Evolutionary conservation across 192 early-diverging fungal genomes (phyloP).

Genomic region (Thamnidium elegans): DNA sequence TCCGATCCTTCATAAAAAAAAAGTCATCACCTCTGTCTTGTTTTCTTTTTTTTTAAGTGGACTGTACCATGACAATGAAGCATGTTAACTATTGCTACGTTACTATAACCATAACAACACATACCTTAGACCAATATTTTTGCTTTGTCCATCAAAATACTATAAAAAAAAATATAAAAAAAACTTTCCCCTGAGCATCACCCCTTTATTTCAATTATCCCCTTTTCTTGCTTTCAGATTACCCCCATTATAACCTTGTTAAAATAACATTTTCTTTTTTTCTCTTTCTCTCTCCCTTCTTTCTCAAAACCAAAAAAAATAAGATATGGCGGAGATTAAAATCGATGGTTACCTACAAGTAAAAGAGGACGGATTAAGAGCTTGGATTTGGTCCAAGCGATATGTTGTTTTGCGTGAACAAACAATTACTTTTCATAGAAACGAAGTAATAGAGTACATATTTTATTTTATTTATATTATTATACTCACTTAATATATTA

Average conservation of each 20-base stretch:
- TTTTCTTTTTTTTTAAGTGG: too few relatives aligned
- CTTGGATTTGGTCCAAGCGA: constrained; percentile 95
- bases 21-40: too few relatives aligned
- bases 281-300: constrained; percentile 10
- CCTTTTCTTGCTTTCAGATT: neutral
- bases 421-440: constrained; percentile 90
- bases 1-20: too few relatives aligned
- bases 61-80: too few relatives aligned
- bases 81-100: too few relatives aligned
- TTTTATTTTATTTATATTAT: constrained; percentile 29
- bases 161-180: too few relatives aligned
- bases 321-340: constrained; percentile 45
- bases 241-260: neutral
- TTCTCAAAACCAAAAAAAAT: neutral
- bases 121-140: too few relatives aligned
- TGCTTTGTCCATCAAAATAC: too few relatives aligned
- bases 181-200: too few relatives aligned
- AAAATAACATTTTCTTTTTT: constrained; percentile 9
- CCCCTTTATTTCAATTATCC: too few relatives aligned
- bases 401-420: constrained; percentile 86
- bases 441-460: constrained; percentile 64
- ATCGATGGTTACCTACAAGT: constrained; percentile 83
- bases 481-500: constrained; percentile 37
- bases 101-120: too few relatives aligned
- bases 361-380: constrained; percentile 88